Conservation (phyloP, 1,284 basidiomycete species). For the Cryptococcus amylolentus region DNA sequence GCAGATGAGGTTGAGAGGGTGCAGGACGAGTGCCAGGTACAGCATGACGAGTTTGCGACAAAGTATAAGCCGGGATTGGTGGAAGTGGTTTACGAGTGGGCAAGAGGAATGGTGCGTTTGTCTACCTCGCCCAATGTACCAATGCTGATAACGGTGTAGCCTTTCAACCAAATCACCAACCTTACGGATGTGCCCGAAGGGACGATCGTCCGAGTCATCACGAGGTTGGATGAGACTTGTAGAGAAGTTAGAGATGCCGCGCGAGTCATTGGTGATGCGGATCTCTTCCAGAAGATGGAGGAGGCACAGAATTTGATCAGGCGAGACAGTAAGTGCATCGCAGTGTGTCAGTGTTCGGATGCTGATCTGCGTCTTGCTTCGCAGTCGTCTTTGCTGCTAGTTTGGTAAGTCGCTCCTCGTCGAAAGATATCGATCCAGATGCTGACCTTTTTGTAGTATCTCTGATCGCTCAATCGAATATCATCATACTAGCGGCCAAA, state of each 20-base stretch:
- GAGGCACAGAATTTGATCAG: slow-evolving; percentile 89
- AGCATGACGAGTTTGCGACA: slow-evolving; percentile 69
- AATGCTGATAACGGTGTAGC: slow-evolving; percentile 54
- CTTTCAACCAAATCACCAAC: slow-evolving; percentile 88
- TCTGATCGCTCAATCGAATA: too few species aligned
- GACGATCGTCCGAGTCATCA: slow-evolving; percentile 94
- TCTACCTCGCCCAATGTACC: neutral
- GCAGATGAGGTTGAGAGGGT: slow-evolving; percentile 76
- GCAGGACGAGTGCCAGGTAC: slow-evolving; percentile 74
- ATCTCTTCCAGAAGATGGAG: slow-evolving; percentile 97
- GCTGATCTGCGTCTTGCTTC: neutral
- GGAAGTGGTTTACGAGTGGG: slow-evolving; percentile 98
- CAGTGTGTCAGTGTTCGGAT: neutral
- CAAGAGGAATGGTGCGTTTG: slow-evolving; percentile 81
- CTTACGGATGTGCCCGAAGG: slow-evolving; percentile 96
- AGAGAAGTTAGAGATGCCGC: slow-evolving; percentile 95
- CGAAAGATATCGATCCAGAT: too few species aligned
- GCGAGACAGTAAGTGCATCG: slow-evolving; percentile 70
- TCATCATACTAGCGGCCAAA: too few species aligned
- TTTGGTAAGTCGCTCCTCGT: slow-evolving; percentile 21
- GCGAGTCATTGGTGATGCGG: slow-evolving; percentile 92
- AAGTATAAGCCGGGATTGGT: slow-evolving; percentile 82
- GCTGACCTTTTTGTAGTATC: too few species aligned
- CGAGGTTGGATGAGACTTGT: slow-evolving; percentile 93
- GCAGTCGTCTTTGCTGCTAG: slow-evolving; percentile 41